Evolutionary conservation across 176 grass and related monocot genomes (phyloP).

Genomic region (Oryza rufipogon): DNA sequence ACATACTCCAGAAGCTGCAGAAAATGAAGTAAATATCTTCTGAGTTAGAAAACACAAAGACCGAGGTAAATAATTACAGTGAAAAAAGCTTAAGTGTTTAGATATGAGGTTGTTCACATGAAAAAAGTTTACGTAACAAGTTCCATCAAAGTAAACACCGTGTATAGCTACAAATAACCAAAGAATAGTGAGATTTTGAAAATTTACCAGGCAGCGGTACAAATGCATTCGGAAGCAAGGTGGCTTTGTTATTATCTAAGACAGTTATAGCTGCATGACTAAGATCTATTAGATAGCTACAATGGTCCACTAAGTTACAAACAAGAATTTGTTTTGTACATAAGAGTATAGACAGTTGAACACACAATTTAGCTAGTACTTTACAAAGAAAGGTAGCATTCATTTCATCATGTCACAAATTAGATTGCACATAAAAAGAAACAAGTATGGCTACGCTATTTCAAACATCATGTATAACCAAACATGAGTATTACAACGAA

Average conservation of each 20-base stretch:
- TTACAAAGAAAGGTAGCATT: not conserved
- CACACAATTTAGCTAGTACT: not conserved
- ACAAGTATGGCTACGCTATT: not conserved
- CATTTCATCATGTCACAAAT: not conserved
- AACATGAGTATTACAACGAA: not conserved
- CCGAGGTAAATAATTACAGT: constrained; percentile 1
- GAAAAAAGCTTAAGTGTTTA: constrained; percentile 18
- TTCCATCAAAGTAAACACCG: not conserved
- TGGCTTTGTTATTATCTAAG: not conserved
- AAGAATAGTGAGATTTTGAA: not conserved
- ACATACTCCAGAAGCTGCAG: constrained; percentile 68
- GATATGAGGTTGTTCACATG: not conserved
- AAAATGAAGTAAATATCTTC: constrained; percentile 32
- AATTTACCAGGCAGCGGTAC: not conserved
- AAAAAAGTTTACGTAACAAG: not conserved
- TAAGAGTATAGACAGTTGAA: not conserved
- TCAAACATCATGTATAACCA: not conserved
- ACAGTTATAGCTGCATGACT: not conserved
- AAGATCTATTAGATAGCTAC: not conserved
- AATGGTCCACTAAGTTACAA: not conserved
- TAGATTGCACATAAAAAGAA: not conserved
- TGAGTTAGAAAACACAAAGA: constrained; percentile 10
- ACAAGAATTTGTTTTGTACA: not conserved
- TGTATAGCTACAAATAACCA: constrained; percentile 3
- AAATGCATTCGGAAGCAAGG: constrained; percentile 20